These are phyloP conservation scores for Orychophragmus violaceus DNA, from an alignment of 345 rosid genomes.

Conservation along the genomic window DNA sequence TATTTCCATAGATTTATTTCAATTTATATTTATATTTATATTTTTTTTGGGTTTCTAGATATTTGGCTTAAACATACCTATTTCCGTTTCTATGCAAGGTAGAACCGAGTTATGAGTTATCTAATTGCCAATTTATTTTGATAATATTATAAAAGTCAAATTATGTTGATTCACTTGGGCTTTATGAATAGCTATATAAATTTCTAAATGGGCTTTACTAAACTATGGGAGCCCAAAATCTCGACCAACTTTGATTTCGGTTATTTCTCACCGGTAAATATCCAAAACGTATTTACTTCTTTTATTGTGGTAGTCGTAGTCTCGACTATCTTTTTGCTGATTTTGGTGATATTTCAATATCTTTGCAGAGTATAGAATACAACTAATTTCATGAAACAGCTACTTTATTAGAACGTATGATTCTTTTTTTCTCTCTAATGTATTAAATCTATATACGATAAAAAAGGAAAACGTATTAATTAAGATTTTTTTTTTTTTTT, in stretches of 20 bases:
- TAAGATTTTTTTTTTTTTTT: no score
- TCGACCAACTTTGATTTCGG: neutral
- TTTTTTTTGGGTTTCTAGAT: no score
- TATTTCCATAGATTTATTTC: no score
- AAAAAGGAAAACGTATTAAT: neutral
- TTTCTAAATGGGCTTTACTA: neutral
- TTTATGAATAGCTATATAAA: neutral
- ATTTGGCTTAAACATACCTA: no score
- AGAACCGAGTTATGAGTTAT: neutral
- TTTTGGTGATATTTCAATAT: neutral
- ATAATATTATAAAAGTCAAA: neutral
- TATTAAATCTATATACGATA: neutral
- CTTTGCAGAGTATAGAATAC: neutral
- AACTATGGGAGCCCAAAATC: neutral
- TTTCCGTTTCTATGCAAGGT: no score
- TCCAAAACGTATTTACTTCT: neutral
- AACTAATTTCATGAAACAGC: neutral
- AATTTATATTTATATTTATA: no score
- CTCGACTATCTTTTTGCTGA: no score
- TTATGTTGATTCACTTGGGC: constrained; percentile 1
- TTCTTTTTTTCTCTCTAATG: neutral
- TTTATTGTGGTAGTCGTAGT: neutral
- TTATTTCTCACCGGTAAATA: neutral
- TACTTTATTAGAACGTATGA: neutral
- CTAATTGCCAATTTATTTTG: neutral